Evolutionary conservation across 73 alveolate species (phyloP), one percentile per base, ranked within the genome.

Genomic region (Stentor coeruleus): DNA sequence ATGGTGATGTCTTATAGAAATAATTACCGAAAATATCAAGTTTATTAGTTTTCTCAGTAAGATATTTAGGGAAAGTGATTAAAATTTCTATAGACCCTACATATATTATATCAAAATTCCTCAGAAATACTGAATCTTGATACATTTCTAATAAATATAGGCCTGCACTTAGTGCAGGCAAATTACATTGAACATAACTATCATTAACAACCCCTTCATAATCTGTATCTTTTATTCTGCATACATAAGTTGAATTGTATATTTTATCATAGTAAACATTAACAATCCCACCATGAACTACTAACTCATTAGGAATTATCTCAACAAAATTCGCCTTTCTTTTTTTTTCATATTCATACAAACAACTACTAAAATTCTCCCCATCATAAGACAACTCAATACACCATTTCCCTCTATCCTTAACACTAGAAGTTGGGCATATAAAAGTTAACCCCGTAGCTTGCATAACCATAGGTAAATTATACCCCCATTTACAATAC

Each of bases 401-500:
- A 31, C 79, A 66, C 37, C 79, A 66, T 20, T 20, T 33, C 26
- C 79, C 79, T 11, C 11, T 2, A 66, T 66, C 79, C 36, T 28
- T 14, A 14, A 66, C 79, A 33, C 33, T 66, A 28, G 36, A 33
- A 14, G 33, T 1, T 2, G 36, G 14, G 79, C 79, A 66, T 26
- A 33, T 66, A 33, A 28, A 66, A 20, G 33, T 14, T 20, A 14
- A 28, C 33, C 40, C 41, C 20, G 33, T 66, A 33, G 14, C 2
- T 0, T 20, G n/a, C 79, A 66, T 66, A 28, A 26, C 11, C 2
- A 66, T 20, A 20, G 40, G 49, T 1, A 40, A 26, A 33, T 66
- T 66, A 20, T 66, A 28, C 33, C 79, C 79, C 79, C 79, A 66
- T 66, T 66, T 66, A 40, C 79, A 66, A 2, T 66, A 66, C 14